Conservation (phyloP, 2,329 filamentous ascomycete genomes). For the Kalaharituber pfeilii region DNA sequence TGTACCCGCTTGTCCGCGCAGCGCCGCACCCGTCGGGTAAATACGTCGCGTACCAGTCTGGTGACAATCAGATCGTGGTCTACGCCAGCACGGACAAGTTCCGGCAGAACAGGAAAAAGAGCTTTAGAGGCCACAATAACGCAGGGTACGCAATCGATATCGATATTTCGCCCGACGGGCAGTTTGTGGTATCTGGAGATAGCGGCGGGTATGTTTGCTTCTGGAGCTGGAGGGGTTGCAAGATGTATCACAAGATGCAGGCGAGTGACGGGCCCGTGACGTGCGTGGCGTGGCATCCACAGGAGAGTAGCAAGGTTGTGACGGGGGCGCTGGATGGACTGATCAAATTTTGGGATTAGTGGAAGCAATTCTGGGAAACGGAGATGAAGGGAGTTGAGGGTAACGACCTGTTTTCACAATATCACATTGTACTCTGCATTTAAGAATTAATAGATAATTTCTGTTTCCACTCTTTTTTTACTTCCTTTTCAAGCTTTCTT, state of each 20-base stretch:
- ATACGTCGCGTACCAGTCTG: conserved; percentile 82
- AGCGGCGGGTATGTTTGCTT: conserved; percentile 80
- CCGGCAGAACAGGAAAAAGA: conserved; percentile 93
- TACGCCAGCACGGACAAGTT: conserved; percentile 93
- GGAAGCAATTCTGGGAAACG: no score
- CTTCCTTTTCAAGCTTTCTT: no score
- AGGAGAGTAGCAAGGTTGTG: conserved; percentile 85
- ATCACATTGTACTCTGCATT: no score
- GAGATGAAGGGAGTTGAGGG: no score
- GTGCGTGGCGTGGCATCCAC: conserved; percentile 90
- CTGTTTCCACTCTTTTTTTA: no score
- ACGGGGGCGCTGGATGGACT: conserved; percentile 78
- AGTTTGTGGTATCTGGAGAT: conserved; percentile 77
- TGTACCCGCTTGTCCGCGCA: conserved; percentile 87
- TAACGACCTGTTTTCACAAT: no score
- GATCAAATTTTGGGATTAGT: conserved; percentile 89
- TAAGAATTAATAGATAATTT: no score
- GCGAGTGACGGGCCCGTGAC: conserved; percentile 68
- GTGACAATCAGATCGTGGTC: conserved; percentile 92
- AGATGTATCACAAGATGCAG: conserved; percentile 94
- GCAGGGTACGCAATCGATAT: conserved; percentile 86
- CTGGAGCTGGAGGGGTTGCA: conserved; percentile 99
- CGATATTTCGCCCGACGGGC: conserved; percentile 73
- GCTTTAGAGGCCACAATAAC: conserved; percentile 88
- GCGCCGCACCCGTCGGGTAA: conserved; percentile 75